Conservation (phyloP, 2,329 filamentous ascomycete species). For the Talaromyces rugulosus region DNA sequence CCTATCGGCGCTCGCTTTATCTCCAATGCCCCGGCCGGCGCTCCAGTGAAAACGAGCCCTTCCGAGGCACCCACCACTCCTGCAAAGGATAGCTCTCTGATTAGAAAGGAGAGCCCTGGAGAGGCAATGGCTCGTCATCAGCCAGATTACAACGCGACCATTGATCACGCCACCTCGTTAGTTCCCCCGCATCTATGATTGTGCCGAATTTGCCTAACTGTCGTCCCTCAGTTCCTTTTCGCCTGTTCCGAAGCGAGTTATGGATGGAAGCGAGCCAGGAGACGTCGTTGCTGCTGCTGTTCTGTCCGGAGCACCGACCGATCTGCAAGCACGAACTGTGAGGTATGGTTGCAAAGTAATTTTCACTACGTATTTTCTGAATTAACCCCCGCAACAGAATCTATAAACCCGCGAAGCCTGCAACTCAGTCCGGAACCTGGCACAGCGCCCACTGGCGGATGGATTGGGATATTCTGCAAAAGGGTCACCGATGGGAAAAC, state of each 20-base stretch:
- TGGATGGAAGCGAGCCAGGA: constrained; percentile 82
- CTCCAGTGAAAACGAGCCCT: constrained; percentile 51
- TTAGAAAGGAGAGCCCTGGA: constrained; percentile 47
- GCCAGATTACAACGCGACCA: constrained; percentile 74
- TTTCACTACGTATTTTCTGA: background rate
- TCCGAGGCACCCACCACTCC: constrained; percentile 40
- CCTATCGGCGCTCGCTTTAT: constrained; percentile 38
- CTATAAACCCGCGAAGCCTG: constrained; percentile 86
- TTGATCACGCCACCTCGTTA: constrained; percentile 90
- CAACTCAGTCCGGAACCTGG: constrained; percentile 91
- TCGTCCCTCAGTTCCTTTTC: constrained; percentile 67
- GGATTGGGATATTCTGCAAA: constrained; percentile 93
- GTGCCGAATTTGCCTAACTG: constrained; percentile 22
- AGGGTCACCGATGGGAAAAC: constrained; percentile 98
- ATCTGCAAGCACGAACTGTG: constrained; percentile 89
- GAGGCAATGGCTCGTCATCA: constrained; percentile 59
- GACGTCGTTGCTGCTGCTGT: constrained; percentile 74
- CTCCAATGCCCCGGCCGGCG: constrained; percentile 38
- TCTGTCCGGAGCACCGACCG: constrained; percentile 85
- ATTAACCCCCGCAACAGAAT: constrained; percentile 57
- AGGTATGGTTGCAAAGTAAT: constrained; percentile 57
- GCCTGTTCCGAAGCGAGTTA: constrained; percentile 80
- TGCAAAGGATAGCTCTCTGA: constrained; percentile 41
- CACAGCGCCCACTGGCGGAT: constrained; percentile 84
- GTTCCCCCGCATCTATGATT: constrained; percentile 25